Evolutionary conservation across 2,329 filamentous ascomycete genomes (phyloP).

Genomic region (Aspergillus tamarii): DNA sequence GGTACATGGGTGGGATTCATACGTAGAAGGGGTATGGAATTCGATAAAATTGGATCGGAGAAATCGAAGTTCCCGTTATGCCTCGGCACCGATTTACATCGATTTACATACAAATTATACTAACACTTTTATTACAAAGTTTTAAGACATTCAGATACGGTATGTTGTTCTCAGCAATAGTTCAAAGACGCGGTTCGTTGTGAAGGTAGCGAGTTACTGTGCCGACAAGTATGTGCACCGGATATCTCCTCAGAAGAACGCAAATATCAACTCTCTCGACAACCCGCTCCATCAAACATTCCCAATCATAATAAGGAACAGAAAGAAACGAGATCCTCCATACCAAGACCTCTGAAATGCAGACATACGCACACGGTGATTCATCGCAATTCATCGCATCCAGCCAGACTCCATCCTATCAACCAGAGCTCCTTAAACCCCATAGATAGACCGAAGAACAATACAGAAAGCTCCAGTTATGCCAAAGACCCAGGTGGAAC

Average conservation of each 20-base stretch:
- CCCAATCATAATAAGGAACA: constrained; percentile 2
- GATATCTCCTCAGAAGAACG: constrained; percentile 7
- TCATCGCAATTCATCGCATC: constrained; percentile 14
- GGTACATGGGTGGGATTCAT: background rate
- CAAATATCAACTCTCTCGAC: constrained; percentile 5
- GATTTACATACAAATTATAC: background rate
- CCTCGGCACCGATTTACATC: background rate
- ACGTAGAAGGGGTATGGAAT: background rate
- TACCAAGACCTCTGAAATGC: constrained; percentile 3
- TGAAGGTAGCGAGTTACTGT: background rate
- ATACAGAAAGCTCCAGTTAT: constrained; percentile 11
- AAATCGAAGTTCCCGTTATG: background rate
- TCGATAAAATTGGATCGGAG: background rate
- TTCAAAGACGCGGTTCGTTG: background rate
- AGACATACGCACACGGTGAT: constrained; percentile 11
- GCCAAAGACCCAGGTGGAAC: constrained; percentile 8
- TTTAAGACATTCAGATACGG: background rate
- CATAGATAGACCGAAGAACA: constrained; percentile 11
- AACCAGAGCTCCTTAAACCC: constrained; percentile 15
- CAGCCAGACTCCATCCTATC: constrained; percentile 15
- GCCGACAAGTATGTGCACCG: constrained; percentile 10
- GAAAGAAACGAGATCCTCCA: background rate
- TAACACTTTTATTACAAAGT: background rate
- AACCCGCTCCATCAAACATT: constrained; percentile 1
- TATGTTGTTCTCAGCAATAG: background rate